Evolutionary conservation across 768 basidiomycete species (phyloP).

Genomic region (Suillus americanus): DNA sequence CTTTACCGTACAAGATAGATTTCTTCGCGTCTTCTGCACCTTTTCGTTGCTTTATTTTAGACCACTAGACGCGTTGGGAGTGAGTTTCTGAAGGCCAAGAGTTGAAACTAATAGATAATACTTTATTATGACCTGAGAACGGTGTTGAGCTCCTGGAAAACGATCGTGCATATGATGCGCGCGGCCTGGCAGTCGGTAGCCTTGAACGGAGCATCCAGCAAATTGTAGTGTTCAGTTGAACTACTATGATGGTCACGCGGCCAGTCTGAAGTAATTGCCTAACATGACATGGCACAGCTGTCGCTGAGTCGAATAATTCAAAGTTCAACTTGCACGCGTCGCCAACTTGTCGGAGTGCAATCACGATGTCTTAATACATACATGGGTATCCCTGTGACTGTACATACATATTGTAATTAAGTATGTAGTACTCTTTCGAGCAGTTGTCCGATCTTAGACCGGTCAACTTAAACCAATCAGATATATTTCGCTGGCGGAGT

Average conservation of each 20-base stretch:
- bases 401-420: background rate
- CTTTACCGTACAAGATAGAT: slow-evolving; percentile 55
- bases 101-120: slow-evolving; percentile 12
- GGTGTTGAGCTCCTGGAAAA: slow-evolving; percentile 21
- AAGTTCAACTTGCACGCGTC: background rate
- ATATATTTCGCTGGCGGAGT: background rate
- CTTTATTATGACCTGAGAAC: slow-evolving; percentile 43
- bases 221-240: background rate
- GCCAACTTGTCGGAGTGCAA: background rate
- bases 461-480: background rate
- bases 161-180: slow-evolving; percentile 1
- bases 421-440: background rate
- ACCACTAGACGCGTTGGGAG: slow-evolving; percentile 50
- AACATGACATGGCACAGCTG: too few relatives aligned
- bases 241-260: too few relatives aligned
- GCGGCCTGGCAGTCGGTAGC: background rate
- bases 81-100: background rate
- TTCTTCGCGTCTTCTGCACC: slow-evolving; percentile 63
- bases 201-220: background rate
- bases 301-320: too few relatives aligned
- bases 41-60: slow-evolving; percentile 74
- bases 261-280: too few relatives aligned
- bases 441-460: background rate
- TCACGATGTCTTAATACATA: background rate
- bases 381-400: background rate